Conservation (phyloP, 1,284 basidiomycete genomes). For the Volvariella surrecta region DNA sequence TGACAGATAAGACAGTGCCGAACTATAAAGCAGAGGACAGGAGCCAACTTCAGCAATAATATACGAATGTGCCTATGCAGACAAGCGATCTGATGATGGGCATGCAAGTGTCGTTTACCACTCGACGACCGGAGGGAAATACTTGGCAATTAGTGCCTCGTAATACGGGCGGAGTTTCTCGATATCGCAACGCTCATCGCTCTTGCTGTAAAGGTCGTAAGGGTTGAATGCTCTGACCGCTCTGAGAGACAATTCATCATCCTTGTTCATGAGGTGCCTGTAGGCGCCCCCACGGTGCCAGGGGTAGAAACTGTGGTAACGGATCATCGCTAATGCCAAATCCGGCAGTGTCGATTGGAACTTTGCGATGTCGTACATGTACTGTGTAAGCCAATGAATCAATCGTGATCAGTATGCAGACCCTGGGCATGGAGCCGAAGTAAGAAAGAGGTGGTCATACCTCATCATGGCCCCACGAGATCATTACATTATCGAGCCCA, state of each 20-base stretch:
- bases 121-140: conserved; percentile 71
- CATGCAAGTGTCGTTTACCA: too few species aligned
- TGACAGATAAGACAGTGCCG: too few species aligned
- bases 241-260: too few species aligned
- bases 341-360: conserved; percentile 74
- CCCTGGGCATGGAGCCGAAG: conserved; percentile 76
- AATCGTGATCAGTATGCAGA: conserved; percentile 12
- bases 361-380: conserved; percentile 71
- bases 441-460: too few species aligned
- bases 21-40: too few species aligned
- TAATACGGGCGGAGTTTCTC: conserved; percentile 77
- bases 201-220: conserved; percentile 89
- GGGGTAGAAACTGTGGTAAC: conserved; percentile 94
- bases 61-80: too few species aligned
- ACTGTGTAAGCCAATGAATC: conserved; percentile 30
- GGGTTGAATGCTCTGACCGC: too few species aligned
- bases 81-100: too few species aligned
- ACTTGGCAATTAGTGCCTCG: conserved; percentile 72
- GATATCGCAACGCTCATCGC: conserved; percentile 59
- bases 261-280: too few species aligned
- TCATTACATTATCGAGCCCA: too few species aligned
- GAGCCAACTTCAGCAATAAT: too few species aligned
- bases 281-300: conserved; percentile 88
- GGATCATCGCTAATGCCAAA: conserved; percentile 85
- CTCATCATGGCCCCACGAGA: too few species aligned